A percentile compares a stretch with the other conserved stretches of the same genome.
Evolutionary conservation across 441 rosid genomes (phyloP).

Genomic region (Aleurites moluccanus): DNA sequence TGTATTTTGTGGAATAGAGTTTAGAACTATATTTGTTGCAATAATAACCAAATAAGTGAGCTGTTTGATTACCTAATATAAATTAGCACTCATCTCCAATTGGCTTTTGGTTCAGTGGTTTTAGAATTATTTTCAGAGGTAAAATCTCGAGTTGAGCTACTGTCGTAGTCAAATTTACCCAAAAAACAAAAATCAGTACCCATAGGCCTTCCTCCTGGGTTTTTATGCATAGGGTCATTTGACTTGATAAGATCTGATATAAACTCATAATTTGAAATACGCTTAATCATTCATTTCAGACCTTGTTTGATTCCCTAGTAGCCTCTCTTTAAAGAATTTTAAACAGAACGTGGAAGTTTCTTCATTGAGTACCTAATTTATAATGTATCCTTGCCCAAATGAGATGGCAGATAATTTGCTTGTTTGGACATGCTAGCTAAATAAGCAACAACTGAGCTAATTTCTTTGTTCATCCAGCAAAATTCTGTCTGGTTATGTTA

Average conservation of each 20-base stretch:
- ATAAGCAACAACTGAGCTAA: background rate
- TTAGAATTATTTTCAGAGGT: too few relatives aligned
- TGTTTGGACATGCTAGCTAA: background rate
- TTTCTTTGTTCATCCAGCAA: background rate
- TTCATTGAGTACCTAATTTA: background rate
- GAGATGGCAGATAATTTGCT: background rate
- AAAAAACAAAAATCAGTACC: background rate
- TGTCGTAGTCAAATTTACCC: too few relatives aligned
- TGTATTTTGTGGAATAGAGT: background rate
- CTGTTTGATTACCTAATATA: conserved; percentile 5
- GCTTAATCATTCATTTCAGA: background rate
- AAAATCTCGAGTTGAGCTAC: too few relatives aligned
- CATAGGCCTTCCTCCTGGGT: background rate
- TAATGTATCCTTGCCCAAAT: background rate
- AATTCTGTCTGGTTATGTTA: background rate
- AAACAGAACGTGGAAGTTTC: too few relatives aligned
- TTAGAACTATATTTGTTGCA: background rate
- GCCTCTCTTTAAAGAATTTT: background rate
- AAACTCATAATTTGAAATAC: background rate
- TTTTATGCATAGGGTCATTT: background rate
- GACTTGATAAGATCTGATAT: background rate
- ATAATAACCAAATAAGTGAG: background rate
- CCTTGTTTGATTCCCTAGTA: background rate
- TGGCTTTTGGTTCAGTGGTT: too few relatives aligned
- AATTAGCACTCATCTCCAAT: too few relatives aligned